Evolutionary conservation across 306 rosid species (phyloP), one percentile per base, ranked within the genome.

Genomic region (Cucumis cinereus): DNA sequence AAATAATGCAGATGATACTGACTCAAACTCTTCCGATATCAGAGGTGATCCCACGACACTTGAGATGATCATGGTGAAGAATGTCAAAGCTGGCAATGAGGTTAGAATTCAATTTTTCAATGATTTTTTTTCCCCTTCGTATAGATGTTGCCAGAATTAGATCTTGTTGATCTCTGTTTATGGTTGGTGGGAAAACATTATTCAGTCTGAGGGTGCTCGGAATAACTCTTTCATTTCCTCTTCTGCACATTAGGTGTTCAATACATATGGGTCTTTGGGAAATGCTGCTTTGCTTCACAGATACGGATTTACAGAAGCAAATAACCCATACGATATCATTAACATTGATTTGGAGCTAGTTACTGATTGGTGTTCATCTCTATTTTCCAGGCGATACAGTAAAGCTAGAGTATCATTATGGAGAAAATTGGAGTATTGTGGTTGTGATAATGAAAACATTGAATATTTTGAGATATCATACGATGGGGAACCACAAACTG

Each of bases 201-300:
- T 8, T 69, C 36, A 13, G 53, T 23, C 19, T 49, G 24, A 45
- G 53, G 33, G 8, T 16, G 59, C 26, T 30, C 23, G 56, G 57
- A 47, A 24, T 49, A 4, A 26, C 23, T 47, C 53, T 52, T 59
- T 28, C 3, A 28, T n/a, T 41, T 69, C 20, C 79, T 72, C 69
- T 73, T 61, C 73, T 74, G 40, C 63, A 55, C 75, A 5, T 78
- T 88, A 91, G 97, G 91, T 93, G 71, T 93, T 86, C 73, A 93
- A 91, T 80, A 93, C 97, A 33, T 93, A 93, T 4, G 97, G 98
- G n/a, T 64, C 79, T 55, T 10, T 86, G 85, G 94, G 97, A 23
- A 93, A 93, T 77, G 98, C 97, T 67, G 98, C 96, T 59, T 83
- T 93, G 84, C 97, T 93, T 78, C 94, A 93, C 78, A 86, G 98